Base-by-base conservation (phyloP, 345 rosid species). In the Aquilaria sinensis region DNA sequence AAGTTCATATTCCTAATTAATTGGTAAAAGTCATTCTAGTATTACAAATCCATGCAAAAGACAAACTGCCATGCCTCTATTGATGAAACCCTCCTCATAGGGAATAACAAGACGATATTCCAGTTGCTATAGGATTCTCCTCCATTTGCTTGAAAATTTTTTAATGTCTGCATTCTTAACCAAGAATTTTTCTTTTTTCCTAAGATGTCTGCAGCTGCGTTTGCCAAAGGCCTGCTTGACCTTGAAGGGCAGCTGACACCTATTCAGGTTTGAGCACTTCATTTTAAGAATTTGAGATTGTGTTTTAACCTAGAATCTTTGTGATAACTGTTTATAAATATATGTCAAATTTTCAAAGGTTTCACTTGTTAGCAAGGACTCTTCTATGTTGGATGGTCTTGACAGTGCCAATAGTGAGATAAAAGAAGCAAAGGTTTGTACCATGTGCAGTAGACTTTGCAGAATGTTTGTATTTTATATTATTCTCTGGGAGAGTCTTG, bases 121-220 rank as follows among this genome's bases (percentile, higher is more conserved):
- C 43, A 0, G 8, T 37, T 5, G 43, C 8, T 9, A 5, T 37
- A 37, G 43, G 3, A 37, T 37, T 37, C 43, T 37, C 5, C 43
- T 37, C 5, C 43, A 37, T 37, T 37, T 37, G 43, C 8, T 2
- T 37, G 43, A 37, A 37, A 37, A 37, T 37, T 37, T 37, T 37
- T 37, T 37, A 37, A 37, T 37, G 5, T 37, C 43, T 37, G 43
- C 43, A 37, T 37, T 37, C 2, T 37, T 37, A 9, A 37, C 43
- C 5, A 37, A 37, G 43, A 5, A 37, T 37, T 2, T 37, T 37
- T 37, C 43, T 9, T 9, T 37, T 37, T 37, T 37, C 43, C 8
- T 37, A 37, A 91, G 97, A 91, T 91, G 97, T 91, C 97, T 66
- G 96, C 96, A 48, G 97, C 97, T 64, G 97, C 96, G 58, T 91